Percentiles rank a stretch among this genome's conserved stretches.
Conservation (phyloP, 768 basidiomycete species). For the Baorangia bicolor region DNA sequence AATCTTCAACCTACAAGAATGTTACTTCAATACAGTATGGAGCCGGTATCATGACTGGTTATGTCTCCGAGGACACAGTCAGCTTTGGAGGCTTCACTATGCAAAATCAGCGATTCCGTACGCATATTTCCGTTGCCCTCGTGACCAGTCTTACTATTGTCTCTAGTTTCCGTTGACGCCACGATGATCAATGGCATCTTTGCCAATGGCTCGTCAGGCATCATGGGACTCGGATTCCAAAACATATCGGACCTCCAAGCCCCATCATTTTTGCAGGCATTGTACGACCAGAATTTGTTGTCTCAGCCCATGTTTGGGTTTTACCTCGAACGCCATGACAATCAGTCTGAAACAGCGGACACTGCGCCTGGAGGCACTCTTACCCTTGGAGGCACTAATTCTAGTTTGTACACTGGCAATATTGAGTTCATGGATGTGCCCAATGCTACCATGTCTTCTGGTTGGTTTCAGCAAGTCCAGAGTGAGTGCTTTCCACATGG, state of each 20-base stretch:
- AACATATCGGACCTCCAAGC: slow-evolving; percentile 53
- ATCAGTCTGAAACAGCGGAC: slow-evolving; percentile 25
- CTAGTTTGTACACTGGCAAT: no score
- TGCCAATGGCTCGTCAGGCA: slow-evolving; percentile 50
- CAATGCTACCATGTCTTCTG: no score
- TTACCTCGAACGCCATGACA: slow-evolving; percentile 54
- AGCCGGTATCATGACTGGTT: slow-evolving; percentile 63
- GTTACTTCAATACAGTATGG: slow-evolving; percentile 53
- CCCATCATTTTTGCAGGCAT: slow-evolving; percentile 62
- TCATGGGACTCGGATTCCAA: slow-evolving; percentile 70
- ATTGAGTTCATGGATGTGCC: no score
- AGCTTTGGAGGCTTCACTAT: slow-evolving; percentile 62
- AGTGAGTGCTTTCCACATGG: no score
- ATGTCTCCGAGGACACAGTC: slow-evolving; percentile 56
- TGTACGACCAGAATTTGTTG: slow-evolving; percentile 43
- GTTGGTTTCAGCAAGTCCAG: no score
- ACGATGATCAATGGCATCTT: slow-evolving; percentile 31
- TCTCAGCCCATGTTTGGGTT: slow-evolving; percentile 56
- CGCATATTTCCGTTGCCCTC: slow-evolving; percentile 15
- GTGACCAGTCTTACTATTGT: not conserved
- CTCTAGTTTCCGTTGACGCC: slow-evolving; percentile 52
- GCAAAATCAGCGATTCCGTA: slow-evolving; percentile 50
- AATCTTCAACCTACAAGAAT: slow-evolving; percentile 39
- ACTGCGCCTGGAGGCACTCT: slow-evolving; percentile 56
- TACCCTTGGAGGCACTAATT: no score